These are phyloP conservation scores for Plantago ovata DNA, from an alignment of 257 asterid genomes.

Conservation along the genomic window DNA sequence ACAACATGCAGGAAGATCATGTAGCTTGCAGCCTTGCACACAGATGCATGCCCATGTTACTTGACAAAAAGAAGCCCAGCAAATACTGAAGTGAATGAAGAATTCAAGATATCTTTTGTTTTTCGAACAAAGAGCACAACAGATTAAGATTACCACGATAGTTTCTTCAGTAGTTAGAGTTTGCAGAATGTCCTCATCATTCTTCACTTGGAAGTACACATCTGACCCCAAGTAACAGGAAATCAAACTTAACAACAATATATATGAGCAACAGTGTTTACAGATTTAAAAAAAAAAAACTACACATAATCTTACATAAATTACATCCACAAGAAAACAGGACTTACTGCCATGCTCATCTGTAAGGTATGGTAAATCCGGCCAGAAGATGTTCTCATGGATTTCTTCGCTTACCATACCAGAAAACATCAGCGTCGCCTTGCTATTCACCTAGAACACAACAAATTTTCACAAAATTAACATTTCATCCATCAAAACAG, in stretches of 20 bases:
- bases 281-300: background rate
- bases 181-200: slow-evolving; percentile 85
- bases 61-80: no score
- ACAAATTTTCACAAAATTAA: slow-evolving; percentile 25
- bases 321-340: no score
- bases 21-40: no score
- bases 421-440: slow-evolving; percentile 84
- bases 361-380: slow-evolving; percentile 84
- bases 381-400: slow-evolving; percentile 96
- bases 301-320: slow-evolving; percentile 19
- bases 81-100: no score
- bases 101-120: no score
- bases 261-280: slow-evolving; percentile 8
- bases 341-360: slow-evolving; percentile 95
- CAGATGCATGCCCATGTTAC: no score
- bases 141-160: slow-evolving; percentile 50
- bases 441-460: slow-evolving; percentile 76
- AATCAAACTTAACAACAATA: slow-evolving; percentile 16
- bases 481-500: slow-evolving; percentile 6
- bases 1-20: no score
- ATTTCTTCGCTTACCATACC: slow-evolving; percentile 66
- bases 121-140: background rate
- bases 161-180: slow-evolving; percentile 72
- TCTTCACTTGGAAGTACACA: slow-evolving; percentile 95
- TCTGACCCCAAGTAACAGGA: slow-evolving; percentile 45